Percentiles rank a stretch among this genome's conserved stretches.
phyloP scores from a whole-genome alignment of 192 early-diverging fungal genomes.

The Coemansia sp. region DNA sequence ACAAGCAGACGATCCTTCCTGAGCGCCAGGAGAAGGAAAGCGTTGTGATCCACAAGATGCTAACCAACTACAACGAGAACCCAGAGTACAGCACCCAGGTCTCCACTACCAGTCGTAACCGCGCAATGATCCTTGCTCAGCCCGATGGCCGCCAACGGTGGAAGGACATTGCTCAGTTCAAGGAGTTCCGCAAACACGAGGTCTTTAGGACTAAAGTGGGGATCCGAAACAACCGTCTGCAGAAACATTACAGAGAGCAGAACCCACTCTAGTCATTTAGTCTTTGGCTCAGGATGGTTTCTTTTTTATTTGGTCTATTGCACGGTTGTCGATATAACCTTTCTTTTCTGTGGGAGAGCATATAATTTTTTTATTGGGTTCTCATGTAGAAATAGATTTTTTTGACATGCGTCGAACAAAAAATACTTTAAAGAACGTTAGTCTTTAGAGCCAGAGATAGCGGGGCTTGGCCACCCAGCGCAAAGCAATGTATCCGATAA shows the following conservation, averaged over 20 bases:
- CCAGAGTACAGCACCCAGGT: slow-evolving; percentile 40
- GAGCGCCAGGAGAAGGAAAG: slow-evolving; percentile 69
- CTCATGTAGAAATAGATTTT: no score
- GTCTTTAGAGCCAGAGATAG: no score
- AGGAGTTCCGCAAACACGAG: slow-evolving; percentile 60
- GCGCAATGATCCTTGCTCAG: slow-evolving; percentile 43
- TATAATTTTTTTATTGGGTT: no score
- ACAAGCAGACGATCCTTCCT: slow-evolving; percentile 71
- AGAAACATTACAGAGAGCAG: slow-evolving; percentile 83
- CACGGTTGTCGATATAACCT: no score
- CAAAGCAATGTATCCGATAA: no score
- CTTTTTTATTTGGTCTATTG: no score
- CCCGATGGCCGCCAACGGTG: slow-evolving; percentile 40
- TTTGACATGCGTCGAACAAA: no score
- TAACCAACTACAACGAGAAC: slow-evolving; percentile 65
- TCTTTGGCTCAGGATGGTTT: no score
- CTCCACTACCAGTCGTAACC: slow-evolving; percentile 31
- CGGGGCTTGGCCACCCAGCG: no score
- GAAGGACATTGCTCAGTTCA: slow-evolving; percentile 56
- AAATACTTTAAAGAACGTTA: no score
- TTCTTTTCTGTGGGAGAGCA: no score
- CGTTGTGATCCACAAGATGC: slow-evolving; percentile 75
- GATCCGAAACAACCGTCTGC: slow-evolving; percentile 80
- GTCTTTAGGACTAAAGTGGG: slow-evolving; percentile 69
- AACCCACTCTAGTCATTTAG: slow-evolving; percentile 60